These are phyloP conservation scores for Emmonsiellopsis sp. DNA, from an alignment of 2,329 filamentous ascomycete genomes.

Conservation along the genomic window DNA sequence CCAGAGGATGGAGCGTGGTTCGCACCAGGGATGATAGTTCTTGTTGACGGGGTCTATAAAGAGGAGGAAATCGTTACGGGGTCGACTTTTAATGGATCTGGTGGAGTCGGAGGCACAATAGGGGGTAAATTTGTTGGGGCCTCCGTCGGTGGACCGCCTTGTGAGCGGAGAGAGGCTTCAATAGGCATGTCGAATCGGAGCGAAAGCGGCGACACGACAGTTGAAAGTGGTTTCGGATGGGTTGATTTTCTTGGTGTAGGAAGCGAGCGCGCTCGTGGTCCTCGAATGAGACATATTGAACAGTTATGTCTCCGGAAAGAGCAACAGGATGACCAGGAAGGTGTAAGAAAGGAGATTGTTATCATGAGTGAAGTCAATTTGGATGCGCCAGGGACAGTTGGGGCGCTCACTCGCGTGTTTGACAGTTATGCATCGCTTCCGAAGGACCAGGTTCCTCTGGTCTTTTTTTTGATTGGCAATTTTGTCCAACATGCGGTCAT, in stretches of 20 bases:
- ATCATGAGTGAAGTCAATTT: constrained; percentile 80
- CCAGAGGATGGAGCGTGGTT: constrained; percentile 88
- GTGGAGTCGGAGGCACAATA: constrained; percentile 79
- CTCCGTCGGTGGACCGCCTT: constrained; percentile 84
- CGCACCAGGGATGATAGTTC: constrained; percentile 87
- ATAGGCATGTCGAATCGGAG: constrained; percentile 57
- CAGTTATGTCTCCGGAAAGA: constrained; percentile 49
- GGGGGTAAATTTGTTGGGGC: constrained; percentile 88
- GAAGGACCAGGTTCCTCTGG: constrained; percentile 59
- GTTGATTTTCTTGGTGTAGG: constrained; percentile 91
- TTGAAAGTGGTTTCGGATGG: constrained; percentile 76
- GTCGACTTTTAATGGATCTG: constrained; percentile 63
- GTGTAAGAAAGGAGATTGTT: constrained; percentile 47
- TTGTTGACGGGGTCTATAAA: constrained; percentile 93
- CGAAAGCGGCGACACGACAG: constrained; percentile 12
- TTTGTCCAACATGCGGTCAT: constrained; percentile 56
- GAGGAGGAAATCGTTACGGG: constrained; percentile 62
- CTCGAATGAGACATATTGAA: constrained; percentile 75
- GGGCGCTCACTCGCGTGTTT: constrained; percentile 72
- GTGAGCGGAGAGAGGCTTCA: constrained; percentile 72
- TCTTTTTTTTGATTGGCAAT: constrained; percentile 78
- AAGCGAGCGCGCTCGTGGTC: constrained; percentile 73
- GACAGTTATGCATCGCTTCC: constrained; percentile 60
- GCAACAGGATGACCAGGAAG: constrained; percentile 24
- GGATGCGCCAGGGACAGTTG: constrained; percentile 70